A percentile compares a stretch with the other conserved stretches of the same genome.
Evolutionary conservation across 768 basidiomycete species (phyloP).

Genomic region (Tricholoma bakamatsutake): DNA sequence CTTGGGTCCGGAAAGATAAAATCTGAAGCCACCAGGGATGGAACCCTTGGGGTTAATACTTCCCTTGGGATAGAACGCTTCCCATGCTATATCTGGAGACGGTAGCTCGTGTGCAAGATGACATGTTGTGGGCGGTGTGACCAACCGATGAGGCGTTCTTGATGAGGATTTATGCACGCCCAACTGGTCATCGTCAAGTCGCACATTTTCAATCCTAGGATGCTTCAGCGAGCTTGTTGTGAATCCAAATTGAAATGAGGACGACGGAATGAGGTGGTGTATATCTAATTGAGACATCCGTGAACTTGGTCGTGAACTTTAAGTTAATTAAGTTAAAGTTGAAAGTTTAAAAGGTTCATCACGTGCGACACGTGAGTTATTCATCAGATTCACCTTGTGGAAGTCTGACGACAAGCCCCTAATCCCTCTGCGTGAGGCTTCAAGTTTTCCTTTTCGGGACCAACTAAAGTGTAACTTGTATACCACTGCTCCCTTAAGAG

Average conservation of each 20-base stretch:
- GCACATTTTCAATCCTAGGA: constrained; percentile 19
- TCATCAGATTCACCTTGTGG: no score
- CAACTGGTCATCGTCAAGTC: constrained; percentile 36
- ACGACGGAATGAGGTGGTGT: constrained; percentile 21
- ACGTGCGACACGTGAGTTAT: no score
- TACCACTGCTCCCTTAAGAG: no score
- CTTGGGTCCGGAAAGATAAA: constrained; percentile 56
- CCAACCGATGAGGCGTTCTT: constrained; percentile 27
- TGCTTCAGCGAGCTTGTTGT: constrained; percentile 30
- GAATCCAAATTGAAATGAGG: constrained; percentile 33
- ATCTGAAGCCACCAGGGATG: constrained; percentile 61
- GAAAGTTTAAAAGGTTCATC: no score
- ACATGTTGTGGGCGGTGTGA: constrained; percentile 22
- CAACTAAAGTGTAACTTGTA: no score
- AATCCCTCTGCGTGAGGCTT: no score
- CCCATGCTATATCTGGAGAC: constrained; percentile 42
- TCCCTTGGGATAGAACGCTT: constrained; percentile 54
- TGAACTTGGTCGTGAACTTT: no score
- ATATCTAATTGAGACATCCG: not conserved
- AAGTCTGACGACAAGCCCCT: no score
- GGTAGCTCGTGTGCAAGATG: constrained; percentile 5
- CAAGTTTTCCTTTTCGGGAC: no score
- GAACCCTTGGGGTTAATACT: constrained; percentile 51
- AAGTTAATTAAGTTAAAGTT: no score
- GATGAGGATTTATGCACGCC: constrained; percentile 45